These are phyloP conservation scores for Sideroxylon spinosum DNA, from an alignment of 179 eudicot species.

Conservation along the genomic window DNA sequence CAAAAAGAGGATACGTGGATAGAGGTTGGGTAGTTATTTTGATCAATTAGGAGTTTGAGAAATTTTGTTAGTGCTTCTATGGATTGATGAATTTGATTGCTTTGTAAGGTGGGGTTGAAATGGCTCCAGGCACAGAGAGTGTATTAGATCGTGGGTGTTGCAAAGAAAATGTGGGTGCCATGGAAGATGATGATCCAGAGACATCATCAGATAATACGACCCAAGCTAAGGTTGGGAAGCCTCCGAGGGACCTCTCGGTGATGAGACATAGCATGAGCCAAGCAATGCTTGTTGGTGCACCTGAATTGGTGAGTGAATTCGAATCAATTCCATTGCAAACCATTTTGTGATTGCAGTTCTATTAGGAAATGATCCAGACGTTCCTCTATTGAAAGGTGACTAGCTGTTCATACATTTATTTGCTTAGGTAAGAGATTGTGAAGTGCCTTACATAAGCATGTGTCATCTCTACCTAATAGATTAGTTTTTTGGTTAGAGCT, in stretches of 20 bases:
- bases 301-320: conserved; percentile 29
- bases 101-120: conserved; percentile 2
- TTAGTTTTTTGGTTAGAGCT: no score
- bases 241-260: conserved; percentile 33
- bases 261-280: conserved; percentile 52
- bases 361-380: no score
- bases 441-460: no score
- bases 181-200: conserved; percentile 25
- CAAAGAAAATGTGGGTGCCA: conserved; percentile 15
- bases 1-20: background rate
- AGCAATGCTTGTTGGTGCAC: conserved; percentile 26
- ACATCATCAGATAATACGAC: conserved; percentile 17
- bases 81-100: conserved; percentile 18
- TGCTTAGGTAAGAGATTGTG: no score
- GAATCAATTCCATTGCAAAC: background rate
- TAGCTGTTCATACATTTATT: no score
- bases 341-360: background rate
- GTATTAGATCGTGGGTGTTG: conserved; percentile 19
- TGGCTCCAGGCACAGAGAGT: conserved; percentile 30
- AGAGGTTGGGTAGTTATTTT: background rate
- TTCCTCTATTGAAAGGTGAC: no score
- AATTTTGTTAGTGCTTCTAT: background rate
- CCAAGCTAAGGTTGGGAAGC: conserved; percentile 33
- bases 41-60: background rate
- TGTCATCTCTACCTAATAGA: no score